Evolutionary conservation across 225 moss, liverwort and hornwort genomes (phyloP), one percentile per base, ranked within the genome.

Genomic region (Antitrichia curtipendula): DNA sequence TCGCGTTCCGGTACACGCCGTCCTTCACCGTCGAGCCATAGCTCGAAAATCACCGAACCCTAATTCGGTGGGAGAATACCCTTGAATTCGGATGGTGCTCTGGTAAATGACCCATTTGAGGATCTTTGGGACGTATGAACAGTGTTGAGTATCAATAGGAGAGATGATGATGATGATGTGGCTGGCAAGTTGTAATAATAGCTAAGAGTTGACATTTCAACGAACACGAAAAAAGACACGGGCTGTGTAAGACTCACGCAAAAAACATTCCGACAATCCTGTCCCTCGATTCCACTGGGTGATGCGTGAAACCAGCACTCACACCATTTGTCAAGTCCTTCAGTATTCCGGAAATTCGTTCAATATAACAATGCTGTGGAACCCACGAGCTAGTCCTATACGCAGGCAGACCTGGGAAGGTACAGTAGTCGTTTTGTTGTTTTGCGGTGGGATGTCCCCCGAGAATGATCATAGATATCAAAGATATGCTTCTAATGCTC

Each of bases 1-100:
- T 87, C 29, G 85, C 82, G 41, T 89, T 91, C 62, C 80, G 66
- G 10, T 87, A 84, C 50, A 89, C 77, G 60, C 91, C 89, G 23
- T 89, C 87, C 28, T 91, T 89, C 18, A 81, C 77, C 7, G 34
- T 77, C 70, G 49, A 87, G 64, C 89, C 89, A 7, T 91, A 82
- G 79, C 85, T 34, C 52, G 43, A 3, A 62, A 70, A 29, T 56
- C 43, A 62, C 31, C 38, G 11, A 90, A 66, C 58, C 80, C 80
- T 84, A 63, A 72, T 32, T 87, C 27, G 11, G 34, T 54, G 28
- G 36, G 24, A 78, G 78, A 41, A 69, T 40, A 38, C 50, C 27
- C 50, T 40, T 18, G 13, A 47, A 53, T 54, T 72, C 53, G 27
- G 62, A 66, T 70, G 34, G 40, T 69, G 47, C 47, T 68, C 10